Conservation (phyloP, 2,329 filamentous ascomycete species). For the Stenocarpella maydis region DNA sequence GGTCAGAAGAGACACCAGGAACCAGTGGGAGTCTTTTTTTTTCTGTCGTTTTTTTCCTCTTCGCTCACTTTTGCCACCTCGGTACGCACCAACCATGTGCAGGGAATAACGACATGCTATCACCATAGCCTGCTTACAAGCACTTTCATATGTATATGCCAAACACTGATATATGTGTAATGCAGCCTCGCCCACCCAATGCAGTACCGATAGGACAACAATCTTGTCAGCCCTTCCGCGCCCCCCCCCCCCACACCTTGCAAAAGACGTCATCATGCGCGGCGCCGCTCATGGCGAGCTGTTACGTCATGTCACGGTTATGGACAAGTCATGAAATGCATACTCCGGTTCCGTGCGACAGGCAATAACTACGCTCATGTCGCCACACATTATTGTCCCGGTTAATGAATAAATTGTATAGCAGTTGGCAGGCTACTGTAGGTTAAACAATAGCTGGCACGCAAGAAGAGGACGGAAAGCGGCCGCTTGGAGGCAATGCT, state of each 20-base stretch:
- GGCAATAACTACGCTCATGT: not conserved
- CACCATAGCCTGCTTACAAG: too few species aligned
- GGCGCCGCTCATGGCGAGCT: not conserved
- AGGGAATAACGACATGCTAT: too few species aligned
- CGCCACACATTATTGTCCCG: not conserved
- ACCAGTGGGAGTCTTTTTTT: too few species aligned
- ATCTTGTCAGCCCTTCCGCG: not conserved
- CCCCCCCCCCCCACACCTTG: too few species aligned
- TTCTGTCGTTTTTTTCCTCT: too few species aligned
- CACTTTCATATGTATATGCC: too few species aligned
- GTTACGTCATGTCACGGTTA: not conserved
- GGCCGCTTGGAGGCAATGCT: not conserved
- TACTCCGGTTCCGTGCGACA: not conserved
- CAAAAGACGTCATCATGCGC: slow-evolving; percentile 14
- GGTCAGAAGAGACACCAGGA: too few species aligned
- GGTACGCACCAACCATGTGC: too few species aligned
- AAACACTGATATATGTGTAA: too few species aligned
- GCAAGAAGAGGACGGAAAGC: not conserved
- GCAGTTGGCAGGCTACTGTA: not conserved
- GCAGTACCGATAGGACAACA: too few species aligned
- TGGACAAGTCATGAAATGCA: not conserved
- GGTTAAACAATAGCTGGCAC: not conserved
- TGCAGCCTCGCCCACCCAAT: too few species aligned
- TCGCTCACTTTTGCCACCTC: too few species aligned
- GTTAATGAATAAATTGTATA: not conserved